Base-by-base conservation (phyloP, 805 yeast species). In the Sugiyamaella valdiviana region DNA sequence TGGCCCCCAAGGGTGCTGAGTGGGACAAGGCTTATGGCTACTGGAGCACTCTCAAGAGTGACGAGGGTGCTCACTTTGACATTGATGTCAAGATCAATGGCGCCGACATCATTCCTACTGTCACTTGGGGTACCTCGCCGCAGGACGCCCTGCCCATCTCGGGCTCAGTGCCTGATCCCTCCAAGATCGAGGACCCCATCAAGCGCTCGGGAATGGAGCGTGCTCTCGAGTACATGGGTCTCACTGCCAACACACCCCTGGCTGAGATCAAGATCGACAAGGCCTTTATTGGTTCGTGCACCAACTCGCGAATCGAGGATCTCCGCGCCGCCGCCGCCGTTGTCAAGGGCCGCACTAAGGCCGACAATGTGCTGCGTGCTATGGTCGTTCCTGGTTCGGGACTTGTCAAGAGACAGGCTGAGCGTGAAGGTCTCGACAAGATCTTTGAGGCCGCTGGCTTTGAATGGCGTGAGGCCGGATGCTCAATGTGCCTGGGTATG, bases 401-500 rank as follows among this genome's bases (percentile, higher is more conserved):
- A 57, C 75, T 93, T 53, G 93, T 93, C 57, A 93, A 91, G 72
- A 73, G 74, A 52, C 95, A 87, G 70, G 99, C 99, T 48, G 99
- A 93, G 72, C 75, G 71, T 54, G 99, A 93, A 73, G 99, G 99
- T 46, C 76, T 93, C 50, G 93, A 93, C 68, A 85, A 86, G 72
- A 78, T 93, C 50, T 93, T 93, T 63, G 79, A 74, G 62, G 87
- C 80, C 44, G 97, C 99, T 45, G 98, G 96, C 17, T 93, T 93
- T 64, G 91, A 86, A 60, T 93, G 99, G 99, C 84, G 99, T 75
- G 99, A 93, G 73, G 98, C 99, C 57, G 99, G 99, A 53, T 93
- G 99, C 73, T 91, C 98, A 38, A 93, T 93, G 99, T 93, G 99
- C 74, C 78, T 93, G 46, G 99, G 99, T 69, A 93, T 93, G 99